Evolutionary conservation across 352 stramenopile genomes (phyloP), one percentile per base, ranked within the genome.

Genomic region (Aphanomyces cochlioides): DNA sequence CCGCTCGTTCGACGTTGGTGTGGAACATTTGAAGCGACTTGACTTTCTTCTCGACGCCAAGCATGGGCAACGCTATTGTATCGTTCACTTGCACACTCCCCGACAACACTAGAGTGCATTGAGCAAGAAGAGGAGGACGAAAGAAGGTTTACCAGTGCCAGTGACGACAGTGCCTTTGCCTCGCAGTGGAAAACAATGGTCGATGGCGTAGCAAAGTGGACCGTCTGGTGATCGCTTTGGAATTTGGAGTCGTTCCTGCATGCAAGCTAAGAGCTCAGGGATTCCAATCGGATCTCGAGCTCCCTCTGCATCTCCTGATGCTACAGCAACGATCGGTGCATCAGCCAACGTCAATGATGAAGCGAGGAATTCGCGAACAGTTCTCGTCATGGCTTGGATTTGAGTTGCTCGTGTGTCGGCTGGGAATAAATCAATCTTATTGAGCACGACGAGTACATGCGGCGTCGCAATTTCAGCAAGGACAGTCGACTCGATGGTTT

Each of bases 11-110:
- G 4, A 98, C 95, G 28, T 87, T 84, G 54, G 88, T 81, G 74
- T 95, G 92, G 78, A 99, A 99, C 83, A 98, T 98, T 79, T 99
- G 97, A 72, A 99, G 90, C 36, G 86, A 97, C 74, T 99, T 99
- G 67, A 99, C 89, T 75, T 98, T 99, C 41, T 96, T 90, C 65
- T 90, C 83, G 2, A 92, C 72, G 19, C 78, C 76, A 12, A 90
- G 66, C 34, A 84, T 85, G 21, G 96, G 88, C 63, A 99, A 85
- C 70, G 99, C 95, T 21, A 99, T 79, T 17, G 90, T 87, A 54
- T 99, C 87, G 74, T 96, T 96, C 1, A 98, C 89, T 4, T 69
- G 50, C 1, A 98, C 59, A 19, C 72, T 78, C 45, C 97, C 97
- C 2, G 78, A 87, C 10, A 99, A 75, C 59, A 98, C 90, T 0